Evolutionary conservation across 208 protist genomes (phyloP).

Genomic region (Leishmania braziliensis): DNA sequence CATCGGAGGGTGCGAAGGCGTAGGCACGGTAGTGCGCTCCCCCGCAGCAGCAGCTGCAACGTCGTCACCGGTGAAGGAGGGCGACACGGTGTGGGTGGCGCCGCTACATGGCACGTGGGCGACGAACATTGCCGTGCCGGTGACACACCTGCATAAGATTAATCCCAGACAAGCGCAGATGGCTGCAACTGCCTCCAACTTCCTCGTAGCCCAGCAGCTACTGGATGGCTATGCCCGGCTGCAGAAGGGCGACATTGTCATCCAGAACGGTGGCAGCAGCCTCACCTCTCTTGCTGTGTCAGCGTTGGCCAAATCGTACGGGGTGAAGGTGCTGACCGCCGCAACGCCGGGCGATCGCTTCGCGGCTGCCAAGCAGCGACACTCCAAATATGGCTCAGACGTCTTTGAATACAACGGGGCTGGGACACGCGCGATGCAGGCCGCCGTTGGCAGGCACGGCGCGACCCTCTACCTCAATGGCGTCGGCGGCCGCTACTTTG

Average conservation of each 20-base stretch:
- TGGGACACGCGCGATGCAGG: conserved; percentile 50
- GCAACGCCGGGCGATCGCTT: conserved; percentile 70
- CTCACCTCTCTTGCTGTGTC: conserved; percentile 71
- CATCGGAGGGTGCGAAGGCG: conserved; percentile 70
- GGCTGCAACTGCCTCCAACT: conserved; percentile 72
- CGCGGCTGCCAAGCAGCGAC: conserved; percentile 51
- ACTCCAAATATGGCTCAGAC: conserved; percentile 48
- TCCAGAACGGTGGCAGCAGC: conserved; percentile 84
- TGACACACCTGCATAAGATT: conserved; percentile 55
- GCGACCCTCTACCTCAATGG: conserved; percentile 69
- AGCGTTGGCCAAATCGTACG: conserved; percentile 47
- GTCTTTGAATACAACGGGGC: conserved; percentile 74
- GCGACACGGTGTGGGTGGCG: conserved; percentile 77
- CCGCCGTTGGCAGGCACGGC: conserved; percentile 39
- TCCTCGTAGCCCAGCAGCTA: conserved; percentile 66
- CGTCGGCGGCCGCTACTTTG: conserved; percentile 70
- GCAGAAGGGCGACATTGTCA: conserved; percentile 52
- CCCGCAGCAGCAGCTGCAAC: conserved; percentile 6
- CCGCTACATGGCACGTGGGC: conserved; percentile 77
- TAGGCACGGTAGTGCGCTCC: conserved; percentile 50
- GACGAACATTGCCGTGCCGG: conserved; percentile 45
- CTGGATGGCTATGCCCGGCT: conserved; percentile 61
- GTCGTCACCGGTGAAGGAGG: conserved; percentile 51
- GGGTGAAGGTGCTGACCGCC: conserved; percentile 63
- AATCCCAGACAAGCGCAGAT: conserved; percentile 48